A percentile compares a stretch with the other conserved stretches of the same genome.
Evolutionary conservation across 176 grass and related monocot species (phyloP).

Genomic region (Chloris gayana): DNA sequence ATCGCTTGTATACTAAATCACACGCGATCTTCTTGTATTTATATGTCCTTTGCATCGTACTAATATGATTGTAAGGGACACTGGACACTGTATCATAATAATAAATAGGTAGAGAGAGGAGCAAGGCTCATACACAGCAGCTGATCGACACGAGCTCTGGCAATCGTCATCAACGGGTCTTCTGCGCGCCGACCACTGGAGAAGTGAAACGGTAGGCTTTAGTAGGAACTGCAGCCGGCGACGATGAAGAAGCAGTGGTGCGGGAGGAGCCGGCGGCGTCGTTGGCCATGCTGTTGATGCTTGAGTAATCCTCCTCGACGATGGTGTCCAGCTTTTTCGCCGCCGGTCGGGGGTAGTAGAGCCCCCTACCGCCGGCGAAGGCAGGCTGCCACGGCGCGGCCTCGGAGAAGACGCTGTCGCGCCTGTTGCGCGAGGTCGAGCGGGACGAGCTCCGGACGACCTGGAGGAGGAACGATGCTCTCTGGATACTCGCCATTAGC

Average conservation of each 20-base stretch:
- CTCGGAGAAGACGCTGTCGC: constrained; percentile 44
- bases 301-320: constrained; percentile 47
- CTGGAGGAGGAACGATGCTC: constrained; percentile 42
- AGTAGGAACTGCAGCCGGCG: background rate
- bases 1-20: background rate
- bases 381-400: constrained; percentile 36
- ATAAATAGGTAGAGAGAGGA: background rate
- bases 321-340: constrained; percentile 58
- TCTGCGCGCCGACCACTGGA: background rate
- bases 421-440: constrained; percentile 42
- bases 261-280: background rate
- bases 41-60: background rate
- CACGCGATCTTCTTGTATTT: background rate
- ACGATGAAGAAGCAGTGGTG: background rate
- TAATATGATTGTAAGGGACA: constrained; percentile 10
- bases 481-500: constrained; percentile 31
- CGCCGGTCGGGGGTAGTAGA: background rate
- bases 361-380: background rate
- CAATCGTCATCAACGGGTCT: background rate
- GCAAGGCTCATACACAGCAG: background rate
- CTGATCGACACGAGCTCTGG: background rate
- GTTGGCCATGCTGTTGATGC: background rate
- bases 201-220: constrained; percentile 2
- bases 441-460: constrained; percentile 40
- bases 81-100: background rate